phyloP scores from a whole-genome alignment of 768 basidiomycete genomes.

The Lactarius deliciosus region DNA sequence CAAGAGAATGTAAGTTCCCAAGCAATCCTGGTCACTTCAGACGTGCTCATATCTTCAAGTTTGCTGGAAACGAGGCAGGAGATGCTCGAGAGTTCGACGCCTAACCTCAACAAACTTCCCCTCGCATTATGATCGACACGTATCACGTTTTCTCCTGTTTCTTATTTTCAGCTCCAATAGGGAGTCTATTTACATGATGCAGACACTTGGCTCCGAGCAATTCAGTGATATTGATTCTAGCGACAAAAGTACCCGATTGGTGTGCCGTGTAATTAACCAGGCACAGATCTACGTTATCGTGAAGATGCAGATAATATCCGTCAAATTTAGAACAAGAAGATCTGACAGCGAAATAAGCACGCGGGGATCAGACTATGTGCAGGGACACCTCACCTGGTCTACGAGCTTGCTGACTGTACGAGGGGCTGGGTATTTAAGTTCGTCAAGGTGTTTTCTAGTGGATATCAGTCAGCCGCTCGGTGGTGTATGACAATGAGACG shows the following conservation, averaged over 20 bases:
- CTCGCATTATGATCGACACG: background rate
- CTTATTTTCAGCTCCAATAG: background rate
- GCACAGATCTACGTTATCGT: background rate
- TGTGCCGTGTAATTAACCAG: background rate
- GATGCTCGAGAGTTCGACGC: slow-evolving; percentile 58
- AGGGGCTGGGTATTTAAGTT: slow-evolving; percentile 84
- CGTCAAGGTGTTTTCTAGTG: slow-evolving; percentile 80
- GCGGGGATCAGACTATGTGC: background rate
- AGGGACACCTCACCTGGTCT: slow-evolving; percentile 61
- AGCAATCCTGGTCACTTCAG: slow-evolving; percentile 5
- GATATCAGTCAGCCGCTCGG: slow-evolving; percentile 21
- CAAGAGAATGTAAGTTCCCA: slow-evolving; percentile 52
- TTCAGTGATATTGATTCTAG: background rate
- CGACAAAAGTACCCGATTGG: background rate
- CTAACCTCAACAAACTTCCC: slow-evolving; percentile 36
- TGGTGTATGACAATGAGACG: slow-evolving; percentile 33
- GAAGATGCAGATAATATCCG: background rate
- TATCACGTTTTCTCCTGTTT: background rate
- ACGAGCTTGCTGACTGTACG: slow-evolving; percentile 90
- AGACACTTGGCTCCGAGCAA: background rate
- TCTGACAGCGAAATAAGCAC: slow-evolving; percentile 35
- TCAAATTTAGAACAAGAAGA: slow-evolving; percentile 43
- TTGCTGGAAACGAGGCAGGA: slow-evolving; percentile 64
- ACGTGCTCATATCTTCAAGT: slow-evolving; percentile 37
- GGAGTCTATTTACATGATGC: background rate